A percentile compares a stretch with the other conserved stretches of the same genome.
Evolutionary conservation across 1,139 yeast genomes (phyloP).

Genomic region (Suhomyces anneliseae): DNA sequence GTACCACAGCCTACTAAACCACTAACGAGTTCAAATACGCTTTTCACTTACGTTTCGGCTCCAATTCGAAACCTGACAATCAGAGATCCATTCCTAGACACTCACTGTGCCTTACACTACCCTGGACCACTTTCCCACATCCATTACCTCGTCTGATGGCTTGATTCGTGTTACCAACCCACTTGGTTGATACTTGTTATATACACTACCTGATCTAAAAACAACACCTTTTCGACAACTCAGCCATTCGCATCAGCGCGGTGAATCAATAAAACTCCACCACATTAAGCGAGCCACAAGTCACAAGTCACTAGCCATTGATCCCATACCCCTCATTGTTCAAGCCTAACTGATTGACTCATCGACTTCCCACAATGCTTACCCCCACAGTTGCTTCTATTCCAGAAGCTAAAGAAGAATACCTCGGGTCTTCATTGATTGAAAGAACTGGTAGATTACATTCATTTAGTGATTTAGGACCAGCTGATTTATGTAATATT

Average conservation of each 20-base stretch:
- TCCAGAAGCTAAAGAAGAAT: constrained; percentile 55
- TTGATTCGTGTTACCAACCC: too few relatives aligned
- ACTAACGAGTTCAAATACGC: too few relatives aligned
- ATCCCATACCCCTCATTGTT: too few relatives aligned
- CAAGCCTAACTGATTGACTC: too few relatives aligned
- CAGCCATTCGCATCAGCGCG: not conserved
- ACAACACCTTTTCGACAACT: constrained; percentile 10
- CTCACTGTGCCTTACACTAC: not conserved
- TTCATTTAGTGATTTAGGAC: constrained; percentile 64
- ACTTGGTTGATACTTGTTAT: not conserved
- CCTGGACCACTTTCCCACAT: not conserved
- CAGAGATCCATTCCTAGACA: too few relatives aligned
- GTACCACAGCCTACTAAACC: too few relatives aligned
- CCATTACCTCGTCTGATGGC: too few relatives aligned
- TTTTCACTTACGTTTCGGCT: too few relatives aligned
- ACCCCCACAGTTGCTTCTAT: constrained; percentile 46
- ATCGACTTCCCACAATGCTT: constrained; percentile 27
- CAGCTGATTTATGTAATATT: constrained; percentile 84
- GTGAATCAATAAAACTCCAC: too few relatives aligned
- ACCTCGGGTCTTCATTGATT: constrained; percentile 48
- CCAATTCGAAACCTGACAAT: too few relatives aligned
- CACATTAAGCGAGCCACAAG: too few relatives aligned
- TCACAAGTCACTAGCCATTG: too few relatives aligned
- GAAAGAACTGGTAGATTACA: constrained; percentile 55
- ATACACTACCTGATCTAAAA: constrained; percentile 4